Evolutionary conservation across 129 eudicot species (phyloP).

Genomic region (Lonicera japonica): DNA sequence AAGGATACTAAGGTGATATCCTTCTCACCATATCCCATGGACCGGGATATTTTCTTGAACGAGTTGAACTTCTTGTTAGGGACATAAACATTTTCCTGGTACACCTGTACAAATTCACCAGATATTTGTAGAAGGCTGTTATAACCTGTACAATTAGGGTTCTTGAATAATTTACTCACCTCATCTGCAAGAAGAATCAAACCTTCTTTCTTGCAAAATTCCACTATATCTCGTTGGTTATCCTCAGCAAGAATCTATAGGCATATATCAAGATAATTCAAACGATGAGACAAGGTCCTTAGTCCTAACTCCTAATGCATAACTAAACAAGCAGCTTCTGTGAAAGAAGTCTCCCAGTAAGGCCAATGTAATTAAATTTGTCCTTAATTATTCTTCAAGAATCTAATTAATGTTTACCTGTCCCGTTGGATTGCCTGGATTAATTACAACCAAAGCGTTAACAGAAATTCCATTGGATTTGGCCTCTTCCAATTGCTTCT

Average conservation of each 20-base stretch:
- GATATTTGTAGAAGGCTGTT: background rate
- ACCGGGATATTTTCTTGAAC: conserved; percentile 83
- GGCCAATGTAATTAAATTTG: background rate
- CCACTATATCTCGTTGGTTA: conserved; percentile 88
- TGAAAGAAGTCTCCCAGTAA: background rate
- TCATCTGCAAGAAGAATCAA: conserved; percentile 97
- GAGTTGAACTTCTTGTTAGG: conserved; percentile 93
- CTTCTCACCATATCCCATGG: conserved; percentile 90
- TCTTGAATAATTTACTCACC: conserved; percentile 34
- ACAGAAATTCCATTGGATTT: conserved; percentile 70
- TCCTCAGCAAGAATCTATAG: conserved; percentile 82
- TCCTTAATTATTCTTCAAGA: background rate
- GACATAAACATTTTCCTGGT: conserved; percentile 87
- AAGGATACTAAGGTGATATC: conserved; percentile 87
- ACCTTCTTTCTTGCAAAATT: conserved; percentile 92
- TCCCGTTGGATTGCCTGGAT: conserved; percentile 99
- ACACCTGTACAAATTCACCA: conserved; percentile 45
- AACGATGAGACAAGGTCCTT: background rate
- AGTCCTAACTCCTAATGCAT: background rate
- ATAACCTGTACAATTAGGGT: background rate
- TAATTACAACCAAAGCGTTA: conserved; percentile 91
- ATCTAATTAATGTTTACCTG: conserved; percentile 46
- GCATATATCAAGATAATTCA: background rate
- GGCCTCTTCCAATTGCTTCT: conserved; percentile 78
- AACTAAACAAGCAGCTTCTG: background rate